Base-by-base conservation (phyloP, 208 protist genomes). In the Crithidia fasciculata region DNA sequence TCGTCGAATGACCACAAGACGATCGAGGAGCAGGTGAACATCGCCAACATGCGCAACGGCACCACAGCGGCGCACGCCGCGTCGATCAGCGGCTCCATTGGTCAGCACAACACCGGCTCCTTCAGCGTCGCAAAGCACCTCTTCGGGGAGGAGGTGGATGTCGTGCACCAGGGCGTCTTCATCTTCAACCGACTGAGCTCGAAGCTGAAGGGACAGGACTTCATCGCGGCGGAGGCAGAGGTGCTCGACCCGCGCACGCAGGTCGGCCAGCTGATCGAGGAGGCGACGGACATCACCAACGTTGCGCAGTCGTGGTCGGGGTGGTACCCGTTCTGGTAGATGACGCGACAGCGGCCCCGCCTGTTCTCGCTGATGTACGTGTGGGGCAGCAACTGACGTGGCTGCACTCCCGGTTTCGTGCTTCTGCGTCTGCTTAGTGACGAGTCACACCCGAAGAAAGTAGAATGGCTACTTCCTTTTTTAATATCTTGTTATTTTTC, bases 251-350 rank as follows among this genome's bases (percentile, higher is more conserved):
- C 84, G n/a, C 83, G 75, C 6, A 85, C 80, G 8, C 94, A 97
- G 70, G 92, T 97, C 16, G 74, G 81, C 19, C 78, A 85, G 15
- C 90, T 97, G 52, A 95, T 97, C 53, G 73, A 81, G 28, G 91
- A 96, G 60, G 92, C 94, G 9, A 96, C 91, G 12, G 81, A 91
- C 60, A 85, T 91, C 47, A 83, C 85, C 15, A 97, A 97, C 71
- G 81, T 97, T 16, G 88, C 92, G 12, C 90, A 95, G 78, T 96
- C 91, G 13, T 97, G 90, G 89, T 92, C 89, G 2, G 94, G 94
- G 0, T 97, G 94, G 94, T 94, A 92, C 56, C 94, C 94, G 6
- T 97, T 94, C 72, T 96, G 92, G 94, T 97, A 83, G 5, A 2
- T 28, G 28, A 28, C 1, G 28, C 28, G 28, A 28, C 1, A 28